phyloP scores from a whole-genome alignment of 257 asterid species.

The Paulownia fortunei region DNA sequence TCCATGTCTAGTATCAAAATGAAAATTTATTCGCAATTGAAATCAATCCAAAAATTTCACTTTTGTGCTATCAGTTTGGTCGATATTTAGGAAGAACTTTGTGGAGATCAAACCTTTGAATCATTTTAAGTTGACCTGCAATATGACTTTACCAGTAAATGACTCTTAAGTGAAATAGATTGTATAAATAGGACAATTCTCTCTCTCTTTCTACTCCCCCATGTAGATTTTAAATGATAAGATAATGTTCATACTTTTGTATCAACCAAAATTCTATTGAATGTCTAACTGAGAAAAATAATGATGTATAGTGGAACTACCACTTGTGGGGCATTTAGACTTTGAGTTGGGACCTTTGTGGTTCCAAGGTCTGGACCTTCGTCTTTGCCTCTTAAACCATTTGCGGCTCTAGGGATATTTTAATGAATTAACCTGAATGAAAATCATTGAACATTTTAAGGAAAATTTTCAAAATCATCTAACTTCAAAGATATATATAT shows the following conservation, averaged over 20 bases:
- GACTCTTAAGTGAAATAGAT: too few species aligned
- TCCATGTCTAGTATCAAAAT: background rate
- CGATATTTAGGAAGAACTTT: too few species aligned
- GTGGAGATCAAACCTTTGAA: too few species aligned
- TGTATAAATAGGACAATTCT: too few species aligned
- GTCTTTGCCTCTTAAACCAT: too few species aligned
- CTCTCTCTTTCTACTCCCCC: background rate
- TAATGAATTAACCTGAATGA: background rate
- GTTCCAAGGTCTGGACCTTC: background rate
- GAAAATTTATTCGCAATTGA: background rate
- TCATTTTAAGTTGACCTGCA: too few species aligned
- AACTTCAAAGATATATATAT: background rate
- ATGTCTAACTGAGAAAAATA: background rate
- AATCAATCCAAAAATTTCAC: background rate
- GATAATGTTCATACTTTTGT: background rate
- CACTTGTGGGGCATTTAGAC: background rate
- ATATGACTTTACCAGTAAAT: too few species aligned
- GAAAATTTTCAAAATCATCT: background rate
- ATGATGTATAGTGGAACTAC: background rate
- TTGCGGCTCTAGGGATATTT: background rate
- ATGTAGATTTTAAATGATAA: background rate
- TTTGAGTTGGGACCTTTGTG: background rate
- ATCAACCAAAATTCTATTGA: background rate
- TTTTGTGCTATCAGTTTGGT: too few species aligned
- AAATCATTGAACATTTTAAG: background rate